Evolutionary conservation across 2,329 filamentous ascomycete genomes (phyloP).

Genomic region (Claviceps citrina): DNA sequence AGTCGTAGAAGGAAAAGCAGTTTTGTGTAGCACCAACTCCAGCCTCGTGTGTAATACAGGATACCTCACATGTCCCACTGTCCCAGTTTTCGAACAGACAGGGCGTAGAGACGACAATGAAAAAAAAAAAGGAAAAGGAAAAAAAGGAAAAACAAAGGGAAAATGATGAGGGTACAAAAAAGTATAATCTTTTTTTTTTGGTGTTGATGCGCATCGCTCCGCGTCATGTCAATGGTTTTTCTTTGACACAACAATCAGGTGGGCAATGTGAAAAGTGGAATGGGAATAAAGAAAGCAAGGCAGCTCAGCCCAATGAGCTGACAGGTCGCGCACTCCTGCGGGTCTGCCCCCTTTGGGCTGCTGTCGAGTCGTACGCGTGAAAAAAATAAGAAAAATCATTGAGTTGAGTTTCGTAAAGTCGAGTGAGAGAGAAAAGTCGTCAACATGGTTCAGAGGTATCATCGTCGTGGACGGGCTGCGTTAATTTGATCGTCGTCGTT

Average conservation of each 20-base stretch:
- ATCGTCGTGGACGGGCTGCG: too few species aligned
- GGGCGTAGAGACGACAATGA: conserved; percentile 8
- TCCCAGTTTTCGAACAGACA: conserved; percentile 11
- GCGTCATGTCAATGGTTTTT: conserved; percentile 27
- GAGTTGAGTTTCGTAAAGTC: conserved; percentile 1
- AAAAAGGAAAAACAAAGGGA: conserved; percentile 4
- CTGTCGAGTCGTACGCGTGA: too few species aligned
- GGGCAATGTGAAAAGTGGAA: conserved; percentile 3
- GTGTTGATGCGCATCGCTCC: conserved; percentile 35
- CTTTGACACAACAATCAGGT: conserved; percentile 28
- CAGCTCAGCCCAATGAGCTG: not conserved
- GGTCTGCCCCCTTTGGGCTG: not conserved
- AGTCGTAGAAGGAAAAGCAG: conserved; percentile 12
- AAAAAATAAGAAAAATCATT: too few species aligned
- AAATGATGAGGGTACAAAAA: conserved; percentile 10
- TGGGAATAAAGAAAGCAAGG: conserved; percentile 5
- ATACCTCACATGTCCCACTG: conserved; percentile 9
- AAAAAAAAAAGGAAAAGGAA: conserved; percentile 12
- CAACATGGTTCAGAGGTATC: conserved; percentile 2
- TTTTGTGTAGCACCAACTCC: conserved; percentile 16
- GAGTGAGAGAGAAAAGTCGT: not conserved
- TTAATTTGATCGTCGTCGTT: conserved; percentile 42
- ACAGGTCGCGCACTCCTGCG: not conserved
- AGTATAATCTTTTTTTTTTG: not conserved
- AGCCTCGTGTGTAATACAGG: conserved; percentile 18